phyloP scores from a whole-genome alignment of 164 flowering plant species.

The Liriodendron chinense region DNA sequence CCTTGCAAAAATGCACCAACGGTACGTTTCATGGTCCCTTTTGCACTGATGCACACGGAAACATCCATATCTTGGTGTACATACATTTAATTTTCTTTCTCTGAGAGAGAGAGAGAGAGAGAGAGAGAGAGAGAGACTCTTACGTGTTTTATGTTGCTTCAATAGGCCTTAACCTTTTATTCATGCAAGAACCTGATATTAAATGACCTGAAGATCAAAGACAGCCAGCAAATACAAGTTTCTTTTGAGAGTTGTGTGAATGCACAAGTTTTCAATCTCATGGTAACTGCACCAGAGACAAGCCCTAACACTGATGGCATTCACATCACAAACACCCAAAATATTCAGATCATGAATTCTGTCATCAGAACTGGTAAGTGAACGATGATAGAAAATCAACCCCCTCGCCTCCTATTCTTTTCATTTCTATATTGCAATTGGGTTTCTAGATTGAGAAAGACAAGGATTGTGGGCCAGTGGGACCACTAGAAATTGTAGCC shows the following conservation, averaged over 20 bases:
- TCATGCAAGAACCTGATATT: conserved; percentile 6
- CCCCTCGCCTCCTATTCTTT: not conserved
- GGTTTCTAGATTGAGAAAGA: not conserved
- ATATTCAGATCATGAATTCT: conserved; percentile 34
- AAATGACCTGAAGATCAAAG: conserved; percentile 22
- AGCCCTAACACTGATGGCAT: conserved; percentile 95
- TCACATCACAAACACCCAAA: conserved; percentile 50
- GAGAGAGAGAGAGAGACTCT: not conserved
- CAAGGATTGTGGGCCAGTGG: not conserved
- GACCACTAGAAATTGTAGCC: not conserved
- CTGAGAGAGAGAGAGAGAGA: not conserved
- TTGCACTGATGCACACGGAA: not conserved
- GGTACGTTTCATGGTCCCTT: conserved; percentile 36
- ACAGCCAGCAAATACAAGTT: conserved; percentile 77
- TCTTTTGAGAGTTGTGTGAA: conserved; percentile 38
- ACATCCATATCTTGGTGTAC: not conserved
- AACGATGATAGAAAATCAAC: not conserved
- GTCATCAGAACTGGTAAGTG: conserved; percentile 55
- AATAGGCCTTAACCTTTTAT: conserved; percentile 6
- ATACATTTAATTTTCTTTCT: too few species aligned
- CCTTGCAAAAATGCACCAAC: conserved; percentile 84
- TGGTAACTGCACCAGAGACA: conserved; percentile 40
- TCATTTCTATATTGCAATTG: not conserved
- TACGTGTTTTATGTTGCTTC: not conserved
- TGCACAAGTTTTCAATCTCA: conserved; percentile 42